Conservation (phyloP, 257 asterid species). For the Salvia miltiorrhiza region DNA sequence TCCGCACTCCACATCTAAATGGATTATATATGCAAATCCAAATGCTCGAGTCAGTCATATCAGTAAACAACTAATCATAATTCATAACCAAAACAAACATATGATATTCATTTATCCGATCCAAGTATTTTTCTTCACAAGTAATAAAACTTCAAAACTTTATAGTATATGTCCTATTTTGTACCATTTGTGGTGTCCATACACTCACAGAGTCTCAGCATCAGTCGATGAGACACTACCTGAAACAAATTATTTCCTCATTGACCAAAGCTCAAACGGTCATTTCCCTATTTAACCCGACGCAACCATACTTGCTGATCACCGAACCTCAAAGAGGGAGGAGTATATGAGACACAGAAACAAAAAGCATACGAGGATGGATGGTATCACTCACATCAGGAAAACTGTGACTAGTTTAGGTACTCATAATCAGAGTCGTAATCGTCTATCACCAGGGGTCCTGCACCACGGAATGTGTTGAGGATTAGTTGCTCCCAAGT, state of each 20-base stretch:
- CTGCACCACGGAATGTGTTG: slow-evolving; percentile 40
- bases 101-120: neutral
- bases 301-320: neutral
- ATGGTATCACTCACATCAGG: neutral
- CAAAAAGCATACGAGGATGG: neutral
- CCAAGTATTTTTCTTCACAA: neutral
- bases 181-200: neutral
- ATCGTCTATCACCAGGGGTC: slow-evolving; percentile 34
- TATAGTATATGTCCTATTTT: neutral
- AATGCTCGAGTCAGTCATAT: no score
- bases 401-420: slow-evolving; percentile 6
- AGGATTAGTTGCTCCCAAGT: slow-evolving; percentile 59
- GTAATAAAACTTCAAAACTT: neutral
- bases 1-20: no score
- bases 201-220: neutral
- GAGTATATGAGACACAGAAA: neutral
- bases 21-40: no score
- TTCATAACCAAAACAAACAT: neutral
- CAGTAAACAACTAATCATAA: neutral
- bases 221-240: neutral
- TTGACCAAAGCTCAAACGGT: neutral
- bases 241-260: neutral
- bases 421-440: slow-evolving; percentile 40
- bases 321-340: neutral
- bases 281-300: neutral